phyloP scores from a whole-genome alignment of 345 rosid species.

The Hypericum perforatum region DNA sequence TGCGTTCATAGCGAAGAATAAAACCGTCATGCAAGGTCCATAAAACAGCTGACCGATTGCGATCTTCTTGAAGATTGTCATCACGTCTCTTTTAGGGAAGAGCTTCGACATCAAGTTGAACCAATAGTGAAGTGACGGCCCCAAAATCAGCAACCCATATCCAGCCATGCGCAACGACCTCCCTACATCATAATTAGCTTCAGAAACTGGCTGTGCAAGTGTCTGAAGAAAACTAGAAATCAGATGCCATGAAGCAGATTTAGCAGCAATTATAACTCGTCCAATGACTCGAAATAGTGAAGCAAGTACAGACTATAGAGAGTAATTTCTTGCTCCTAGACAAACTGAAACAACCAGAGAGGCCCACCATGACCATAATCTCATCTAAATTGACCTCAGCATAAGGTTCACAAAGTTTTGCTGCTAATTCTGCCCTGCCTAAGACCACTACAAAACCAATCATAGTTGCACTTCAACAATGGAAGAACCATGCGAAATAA shows the following conservation, averaged over 20 bases:
- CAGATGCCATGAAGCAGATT: not conserved
- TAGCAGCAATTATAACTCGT: not conserved
- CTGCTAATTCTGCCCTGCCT: too few relatives aligned
- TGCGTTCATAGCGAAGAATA: conserved; percentile 69
- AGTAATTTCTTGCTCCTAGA: too few relatives aligned
- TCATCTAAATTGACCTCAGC: too few relatives aligned
- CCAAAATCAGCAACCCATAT: conserved; percentile 61
- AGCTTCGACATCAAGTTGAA: conserved; percentile 62
- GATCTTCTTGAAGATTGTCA: conserved; percentile 78
- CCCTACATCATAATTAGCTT: conserved; percentile 47
- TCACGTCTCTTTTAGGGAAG: conserved; percentile 66
- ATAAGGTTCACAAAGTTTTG: too few relatives aligned
- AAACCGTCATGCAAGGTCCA: conserved; percentile 66
- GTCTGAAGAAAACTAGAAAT: conserved; percentile 25
- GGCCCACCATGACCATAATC: too few relatives aligned
- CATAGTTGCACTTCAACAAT: too few relatives aligned
- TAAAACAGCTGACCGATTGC: conserved; percentile 62
- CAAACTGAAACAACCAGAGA: too few relatives aligned
- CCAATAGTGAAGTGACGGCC: conserved; percentile 84
- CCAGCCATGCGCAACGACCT: conserved; percentile 85
- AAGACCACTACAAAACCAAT: too few relatives aligned
- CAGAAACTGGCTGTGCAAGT: conserved; percentile 25
- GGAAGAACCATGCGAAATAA: too few relatives aligned
- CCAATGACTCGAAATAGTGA: not conserved
- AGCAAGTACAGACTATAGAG: not conserved